phyloP scores from a whole-genome alignment of 352 stramenopile genomes.

The Phytopythium oedochilum region DNA sequence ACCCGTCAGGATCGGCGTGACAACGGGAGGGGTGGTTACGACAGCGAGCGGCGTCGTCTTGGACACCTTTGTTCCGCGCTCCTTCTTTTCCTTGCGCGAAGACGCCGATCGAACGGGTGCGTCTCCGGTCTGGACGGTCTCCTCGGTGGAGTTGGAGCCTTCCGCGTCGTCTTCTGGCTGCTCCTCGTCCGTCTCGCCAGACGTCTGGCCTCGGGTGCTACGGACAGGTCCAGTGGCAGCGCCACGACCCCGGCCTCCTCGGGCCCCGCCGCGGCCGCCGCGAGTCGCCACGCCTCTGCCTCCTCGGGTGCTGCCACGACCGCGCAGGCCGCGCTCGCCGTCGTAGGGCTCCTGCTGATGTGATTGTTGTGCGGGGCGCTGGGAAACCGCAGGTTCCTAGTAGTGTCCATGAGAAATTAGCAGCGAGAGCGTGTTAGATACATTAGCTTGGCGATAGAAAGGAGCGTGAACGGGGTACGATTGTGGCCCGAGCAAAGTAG shows the following conservation, averaged over 20 bases:
- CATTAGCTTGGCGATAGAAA: background rate
- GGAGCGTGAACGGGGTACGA: background rate
- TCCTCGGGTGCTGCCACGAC: slow-evolving; percentile 33
- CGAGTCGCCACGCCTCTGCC: slow-evolving; percentile 42
- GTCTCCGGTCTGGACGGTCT: slow-evolving; percentile 14
- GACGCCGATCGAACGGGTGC: slow-evolving; percentile 22
- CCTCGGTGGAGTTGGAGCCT: slow-evolving; percentile 20
- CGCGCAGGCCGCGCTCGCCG: slow-evolving; percentile 29
- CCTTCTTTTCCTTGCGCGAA: slow-evolving; percentile 39
- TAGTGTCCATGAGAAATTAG: too few relatives aligned
- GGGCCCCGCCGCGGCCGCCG: slow-evolving; percentile 44
- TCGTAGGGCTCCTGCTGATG: slow-evolving; percentile 26
- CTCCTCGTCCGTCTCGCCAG: slow-evolving; percentile 41
- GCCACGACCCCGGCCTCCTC: slow-evolving; percentile 34
- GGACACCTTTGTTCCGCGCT: slow-evolving; percentile 24
- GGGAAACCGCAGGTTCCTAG: slow-evolving; percentile 9
- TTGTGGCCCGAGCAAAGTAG: background rate
- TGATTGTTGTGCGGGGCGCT: slow-evolving; percentile 37
- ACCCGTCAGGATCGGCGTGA: slow-evolving; percentile 53
- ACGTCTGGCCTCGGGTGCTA: slow-evolving; percentile 21
- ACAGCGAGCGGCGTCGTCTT: slow-evolving; percentile 32
- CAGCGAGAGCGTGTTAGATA: background rate
- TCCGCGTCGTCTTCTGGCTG: slow-evolving; percentile 35
- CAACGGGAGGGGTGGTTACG: slow-evolving; percentile 34
- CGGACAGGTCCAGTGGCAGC: slow-evolving; percentile 14